These are phyloP conservation scores for Zygnema circumcarinatum DNA, from an alignment of 139 green algal species.

Conservation along the genomic window DNA sequence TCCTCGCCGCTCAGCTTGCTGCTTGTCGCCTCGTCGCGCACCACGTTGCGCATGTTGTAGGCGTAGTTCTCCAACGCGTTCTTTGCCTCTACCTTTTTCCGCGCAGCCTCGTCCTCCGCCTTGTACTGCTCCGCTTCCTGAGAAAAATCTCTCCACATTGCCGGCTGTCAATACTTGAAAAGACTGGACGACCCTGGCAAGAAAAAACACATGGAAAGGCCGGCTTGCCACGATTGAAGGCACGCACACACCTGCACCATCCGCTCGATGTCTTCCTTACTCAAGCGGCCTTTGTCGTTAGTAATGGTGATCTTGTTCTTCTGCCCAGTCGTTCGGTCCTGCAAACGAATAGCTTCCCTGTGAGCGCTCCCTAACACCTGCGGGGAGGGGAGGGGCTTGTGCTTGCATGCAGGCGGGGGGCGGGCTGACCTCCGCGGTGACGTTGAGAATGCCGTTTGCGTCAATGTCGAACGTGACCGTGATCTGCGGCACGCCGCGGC, in stretches of 20 bases:
- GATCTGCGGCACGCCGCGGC: slow-evolving; percentile 97
- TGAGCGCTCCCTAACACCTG: no score
- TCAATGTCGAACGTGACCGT: slow-evolving; percentile 98
- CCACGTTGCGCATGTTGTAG: slow-evolving; percentile 92
- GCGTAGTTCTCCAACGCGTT: slow-evolving; percentile 94
- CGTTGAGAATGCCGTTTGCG: slow-evolving; percentile 98
- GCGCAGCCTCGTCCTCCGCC: slow-evolving; percentile 92
- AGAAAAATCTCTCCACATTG: no score
- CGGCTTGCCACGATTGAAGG: no score
- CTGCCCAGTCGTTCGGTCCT: slow-evolving; percentile 93
- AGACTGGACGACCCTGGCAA: no score
- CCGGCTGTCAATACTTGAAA: no score
- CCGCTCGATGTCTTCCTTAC: slow-evolving; percentile 97
- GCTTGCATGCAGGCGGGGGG: no score
- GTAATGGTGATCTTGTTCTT: slow-evolving; percentile 99
- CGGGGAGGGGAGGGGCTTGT: no score
- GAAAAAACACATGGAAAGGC: no score
- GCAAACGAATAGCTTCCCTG: no score
- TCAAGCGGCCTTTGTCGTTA: slow-evolving; percentile 97
- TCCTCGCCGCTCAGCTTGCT: slow-evolving; percentile 81
- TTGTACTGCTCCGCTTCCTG: slow-evolving; percentile 99
- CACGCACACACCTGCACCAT: slow-evolving; percentile 90
- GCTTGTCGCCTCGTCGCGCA: slow-evolving; percentile 85
- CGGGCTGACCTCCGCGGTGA: slow-evolving; percentile 95
- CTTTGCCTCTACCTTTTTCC: slow-evolving; percentile 92